These are phyloP conservation scores for Alternaria longipes DNA, from an alignment of 2,329 filamentous ascomycete species.

Conservation along the genomic window DNA sequence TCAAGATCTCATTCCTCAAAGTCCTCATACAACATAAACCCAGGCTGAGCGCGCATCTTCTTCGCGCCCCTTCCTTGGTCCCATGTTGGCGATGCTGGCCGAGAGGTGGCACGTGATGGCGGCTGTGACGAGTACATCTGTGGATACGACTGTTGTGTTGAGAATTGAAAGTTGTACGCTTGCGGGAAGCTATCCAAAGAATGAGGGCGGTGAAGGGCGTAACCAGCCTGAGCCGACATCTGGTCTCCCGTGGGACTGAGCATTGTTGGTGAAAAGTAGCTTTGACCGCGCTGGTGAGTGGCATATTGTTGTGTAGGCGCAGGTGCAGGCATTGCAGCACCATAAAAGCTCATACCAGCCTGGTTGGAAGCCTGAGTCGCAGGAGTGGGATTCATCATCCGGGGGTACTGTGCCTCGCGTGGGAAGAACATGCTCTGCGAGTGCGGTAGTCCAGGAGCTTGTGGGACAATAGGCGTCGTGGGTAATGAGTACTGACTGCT, in stretches of 20 bases:
- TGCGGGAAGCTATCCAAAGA: constrained; percentile 39
- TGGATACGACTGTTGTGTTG: constrained; percentile 30
- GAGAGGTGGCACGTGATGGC: constrained; percentile 31
- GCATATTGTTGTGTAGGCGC: constrained; percentile 22
- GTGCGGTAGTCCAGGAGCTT: constrained; percentile 30
- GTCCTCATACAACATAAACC: constrained; percentile 33
- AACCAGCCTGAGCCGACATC: constrained; percentile 22
- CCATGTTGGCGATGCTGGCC: constrained; percentile 43
- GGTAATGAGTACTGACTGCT: constrained; percentile 39
- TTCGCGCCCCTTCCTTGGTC: constrained; percentile 35
- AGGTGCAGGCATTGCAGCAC: constrained; percentile 16
- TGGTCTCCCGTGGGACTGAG: constrained; percentile 34
- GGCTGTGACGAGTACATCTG: constrained; percentile 39
- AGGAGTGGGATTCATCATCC: constrained; percentile 18
- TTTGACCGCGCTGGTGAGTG: constrained; percentile 32
- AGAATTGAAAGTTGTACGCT: constrained; percentile 30
- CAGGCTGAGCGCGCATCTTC: constrained; percentile 31
- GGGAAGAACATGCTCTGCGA: constrained; percentile 34
- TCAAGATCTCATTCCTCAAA: constrained; percentile 22
- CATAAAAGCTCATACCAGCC: constrained; percentile 21
- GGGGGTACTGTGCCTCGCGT: constrained; percentile 26
- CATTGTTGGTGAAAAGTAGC: constrained; percentile 32
- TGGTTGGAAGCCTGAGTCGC: constrained; percentile 22
- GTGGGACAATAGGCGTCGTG: constrained; percentile 34
- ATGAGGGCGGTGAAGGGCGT: constrained; percentile 34